These are phyloP conservation scores for Zizania palustris DNA, from an alignment of 202 grass and related monocot species.

Conservation along the genomic window DNA sequence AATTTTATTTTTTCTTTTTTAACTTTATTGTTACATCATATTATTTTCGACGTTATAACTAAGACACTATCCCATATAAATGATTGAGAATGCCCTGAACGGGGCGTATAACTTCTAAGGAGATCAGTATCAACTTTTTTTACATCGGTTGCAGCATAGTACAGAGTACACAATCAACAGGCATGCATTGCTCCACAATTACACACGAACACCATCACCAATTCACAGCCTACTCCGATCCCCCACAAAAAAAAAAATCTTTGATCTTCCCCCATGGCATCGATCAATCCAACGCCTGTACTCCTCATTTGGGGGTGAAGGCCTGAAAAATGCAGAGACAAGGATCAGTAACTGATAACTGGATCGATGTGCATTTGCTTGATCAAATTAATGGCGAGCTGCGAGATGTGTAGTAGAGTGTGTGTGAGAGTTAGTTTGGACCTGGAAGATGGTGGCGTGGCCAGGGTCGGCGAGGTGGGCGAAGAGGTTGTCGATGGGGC, in stretches of 20 bases:
- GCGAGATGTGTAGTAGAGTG: too few species aligned
- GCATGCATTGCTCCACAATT: slow-evolving; percentile 43
- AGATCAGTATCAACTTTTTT: slow-evolving; percentile 39
- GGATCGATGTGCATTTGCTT: background rate
- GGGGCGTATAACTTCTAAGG: slow-evolving; percentile 44
- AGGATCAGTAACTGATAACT: background rate
- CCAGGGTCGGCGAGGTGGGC: slow-evolving; percentile 94
- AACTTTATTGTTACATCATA: too few species aligned
- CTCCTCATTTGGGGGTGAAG: slow-evolving; percentile 63
- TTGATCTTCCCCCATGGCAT: slow-evolving; percentile 21
- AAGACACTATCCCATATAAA: too few species aligned
- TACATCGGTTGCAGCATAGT: slow-evolving; percentile 49
- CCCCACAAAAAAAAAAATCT: slow-evolving; percentile 12
- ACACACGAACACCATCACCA: slow-evolving; percentile 27
- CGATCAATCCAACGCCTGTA: slow-evolving; percentile 3
- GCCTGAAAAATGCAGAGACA: slow-evolving; percentile 34
- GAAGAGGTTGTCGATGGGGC: slow-evolving; percentile 98
- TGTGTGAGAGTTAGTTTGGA: slow-evolving; percentile 29
- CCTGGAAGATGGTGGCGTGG: slow-evolving; percentile 88
- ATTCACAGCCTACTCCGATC: background rate
- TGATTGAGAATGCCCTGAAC: too few species aligned
- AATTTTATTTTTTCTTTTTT: too few species aligned
- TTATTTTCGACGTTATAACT: too few species aligned
- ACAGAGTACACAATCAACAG: slow-evolving; percentile 48
- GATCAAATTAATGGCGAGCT: background rate